Base-by-base conservation (phyloP, 1,139 yeast species). In the Candida mesenterica region DNA sequence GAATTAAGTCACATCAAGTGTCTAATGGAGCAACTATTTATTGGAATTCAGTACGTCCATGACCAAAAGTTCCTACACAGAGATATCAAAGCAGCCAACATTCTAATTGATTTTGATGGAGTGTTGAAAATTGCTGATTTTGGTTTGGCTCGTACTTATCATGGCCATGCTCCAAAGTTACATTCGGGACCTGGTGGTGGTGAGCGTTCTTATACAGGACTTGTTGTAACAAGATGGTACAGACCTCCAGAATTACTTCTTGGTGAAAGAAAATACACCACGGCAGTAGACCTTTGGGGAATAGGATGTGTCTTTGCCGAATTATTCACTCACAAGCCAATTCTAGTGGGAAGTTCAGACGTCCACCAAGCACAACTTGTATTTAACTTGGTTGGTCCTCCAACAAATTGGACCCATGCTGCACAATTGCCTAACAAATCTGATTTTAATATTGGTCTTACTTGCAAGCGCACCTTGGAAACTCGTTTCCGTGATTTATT, bases 211-310 rank as follows among this genome's bases (percentile, higher is more conserved):
- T 89, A 92, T 53, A 94, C 99, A 0, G 90, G 88, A 3, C 73
- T 89, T 42, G 98, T 92, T 3, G 97, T 92, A 16, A 92, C 98
- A 0, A 66, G 98, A 49, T 92, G 98, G 98, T 92, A 94, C 59
- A 71, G 99, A 40, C 95, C 98, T 1, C 98, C 97, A 0, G 97
- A 92, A 57, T 70, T 92, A 15, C 72, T 92, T 16, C 62, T 92
- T 36, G 97, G 97, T 2, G 96, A 89, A 48, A 69, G 84, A 42
- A 69, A 75, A 41, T 92, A 92, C 54, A 89, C 97, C 2, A 86
- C 97, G 0, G 95, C 97, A 0, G 90, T 92, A 14, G 97, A 92
- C 61, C 73, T 92, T 61, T 92, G 98, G 98, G 97, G 97, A 1
- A 77, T 87, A 9, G 98, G 98, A 2, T 94, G 98, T 62, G 95